Conservation (phyloP, 495 filamentous ascomycete species). For the Penicillium bovifimosum region DNA sequence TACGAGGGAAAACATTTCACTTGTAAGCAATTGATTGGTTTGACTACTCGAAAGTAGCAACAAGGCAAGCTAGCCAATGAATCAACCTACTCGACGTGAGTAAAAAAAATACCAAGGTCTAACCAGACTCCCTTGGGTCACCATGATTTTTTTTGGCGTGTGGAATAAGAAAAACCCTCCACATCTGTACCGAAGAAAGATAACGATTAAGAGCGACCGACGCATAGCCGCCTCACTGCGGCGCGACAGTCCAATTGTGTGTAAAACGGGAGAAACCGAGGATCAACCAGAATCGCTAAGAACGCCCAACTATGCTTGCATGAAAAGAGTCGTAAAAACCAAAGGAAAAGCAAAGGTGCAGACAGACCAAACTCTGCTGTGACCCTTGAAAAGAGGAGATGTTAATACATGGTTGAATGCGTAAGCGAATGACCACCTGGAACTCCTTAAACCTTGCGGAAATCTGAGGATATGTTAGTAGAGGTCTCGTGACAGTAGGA, state of each 20-base stretch:
- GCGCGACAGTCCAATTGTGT: slow-evolving; percentile 50
- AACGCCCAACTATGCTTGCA: slow-evolving; percentile 50
- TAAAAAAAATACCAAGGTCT: slow-evolving; percentile 14
- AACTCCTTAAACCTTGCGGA: slow-evolving; percentile 53
- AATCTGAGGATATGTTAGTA: slow-evolving; percentile 45
- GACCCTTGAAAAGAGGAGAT: slow-evolving; percentile 44
- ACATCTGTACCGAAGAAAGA: slow-evolving; percentile 12
- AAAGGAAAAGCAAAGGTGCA: slow-evolving; percentile 10
- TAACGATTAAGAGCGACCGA: slow-evolving; percentile 52
- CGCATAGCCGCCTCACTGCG: slow-evolving; percentile 52
- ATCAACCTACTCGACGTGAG: slow-evolving; percentile 3
- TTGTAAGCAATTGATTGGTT: too few species aligned
- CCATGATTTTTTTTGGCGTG: slow-evolving; percentile 27
- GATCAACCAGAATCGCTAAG: slow-evolving; percentile 38
- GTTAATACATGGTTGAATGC: slow-evolving; percentile 53
- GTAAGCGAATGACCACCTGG: slow-evolving; percentile 29
- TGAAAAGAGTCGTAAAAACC: slow-evolving; percentile 32
- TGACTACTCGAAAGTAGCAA: slow-evolving; percentile 13
- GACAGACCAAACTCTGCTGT: slow-evolving; percentile 16
- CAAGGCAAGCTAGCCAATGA: slow-evolving; percentile 14
- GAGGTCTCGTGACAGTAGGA: not conserved
- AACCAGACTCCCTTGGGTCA: slow-evolving; percentile 6
- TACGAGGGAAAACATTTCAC: too few species aligned
- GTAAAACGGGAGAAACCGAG: slow-evolving; percentile 23
- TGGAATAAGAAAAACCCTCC: slow-evolving; percentile 9